Evolutionary conservation across 768 basidiomycete genomes (phyloP), one percentile per base, ranked within the genome.

Genomic region (Nidula microcarpa): DNA sequence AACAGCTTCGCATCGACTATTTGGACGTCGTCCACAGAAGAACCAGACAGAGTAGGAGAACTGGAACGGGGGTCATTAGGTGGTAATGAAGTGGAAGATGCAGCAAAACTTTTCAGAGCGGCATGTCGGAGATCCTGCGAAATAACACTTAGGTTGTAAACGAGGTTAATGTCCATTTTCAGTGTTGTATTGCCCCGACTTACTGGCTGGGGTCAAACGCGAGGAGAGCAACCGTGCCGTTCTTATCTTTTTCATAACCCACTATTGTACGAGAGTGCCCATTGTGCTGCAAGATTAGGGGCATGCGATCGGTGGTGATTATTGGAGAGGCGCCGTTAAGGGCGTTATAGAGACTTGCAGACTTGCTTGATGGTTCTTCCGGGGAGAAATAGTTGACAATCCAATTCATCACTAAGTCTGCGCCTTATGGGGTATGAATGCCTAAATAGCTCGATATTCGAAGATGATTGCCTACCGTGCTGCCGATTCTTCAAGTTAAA

Each of bases 261-360:
- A 97, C 77, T 10, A 97, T 83, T 4, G 87, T 87, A 23, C 89
- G 71, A n/a, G 94, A 97, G 70, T 97, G 94, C 0, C 92, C 91
- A 6, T 77, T 65, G 61, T 91, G 85, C 72, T 96, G 87, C 48
- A 96, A 72, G 43, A 96, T 86, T 33, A 97, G 62, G 7, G 94
- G 94, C 81, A 92, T 85, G 59, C 79, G 83, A 17, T 80, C 67
- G 0, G 89, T 86, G 30, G 74, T 64, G 8, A 74, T 59, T 6
- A 94, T 75, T 4, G 85, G 75, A 0, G 75, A 71, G 2, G 78
- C 76, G 1, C 67, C 69, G 43, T 73, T 74, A 53, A 90, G 71
- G 11, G 73, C 75, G 43, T 86, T 79, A 48, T 83, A 77, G 37
- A 82, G 66, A 33, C 76, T 76, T 35, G 62, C 62, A 2, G 71